Percentiles rank a stretch among this genome's conserved stretches.
phyloP scores from a whole-genome alignment of 176 grass and related monocot genomes.

The Avena sativa region DNA sequence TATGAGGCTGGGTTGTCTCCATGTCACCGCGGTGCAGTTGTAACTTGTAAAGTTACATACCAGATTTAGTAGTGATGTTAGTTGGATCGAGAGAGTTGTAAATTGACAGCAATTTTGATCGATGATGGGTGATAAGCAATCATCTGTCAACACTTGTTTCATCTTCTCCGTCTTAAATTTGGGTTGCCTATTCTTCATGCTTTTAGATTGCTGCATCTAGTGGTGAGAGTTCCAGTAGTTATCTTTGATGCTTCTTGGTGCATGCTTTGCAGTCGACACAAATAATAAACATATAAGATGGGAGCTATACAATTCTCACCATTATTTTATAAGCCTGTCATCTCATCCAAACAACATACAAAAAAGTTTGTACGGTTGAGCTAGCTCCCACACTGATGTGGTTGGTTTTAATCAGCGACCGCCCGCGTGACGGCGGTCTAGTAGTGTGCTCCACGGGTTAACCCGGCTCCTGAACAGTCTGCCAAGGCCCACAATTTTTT shows the following conservation, averaged over 20 bases:
- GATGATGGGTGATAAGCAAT: constrained; percentile 9
- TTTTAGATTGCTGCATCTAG: not conserved
- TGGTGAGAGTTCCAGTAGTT: not conserved
- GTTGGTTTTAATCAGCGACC: too few relatives aligned
- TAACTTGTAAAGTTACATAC: constrained; percentile 52
- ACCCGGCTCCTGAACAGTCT: too few relatives aligned
- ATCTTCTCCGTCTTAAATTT: not conserved
- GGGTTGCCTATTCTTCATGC: not conserved
- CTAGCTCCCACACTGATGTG: too few relatives aligned
- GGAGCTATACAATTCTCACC: too few relatives aligned
- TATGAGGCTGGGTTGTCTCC: constrained; percentile 37
- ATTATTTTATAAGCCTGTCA: too few relatives aligned
- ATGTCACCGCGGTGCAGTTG: constrained; percentile 9
- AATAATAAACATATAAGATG: too few relatives aligned
- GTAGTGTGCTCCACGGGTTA: too few relatives aligned
- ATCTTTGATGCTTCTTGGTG: not conserved
- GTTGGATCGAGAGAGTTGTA: constrained; percentile 52
- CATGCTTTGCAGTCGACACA: too few relatives aligned
- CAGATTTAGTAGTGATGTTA: constrained; percentile 38
- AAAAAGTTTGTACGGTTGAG: too few relatives aligned
- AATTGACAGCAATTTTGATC: constrained; percentile 61
- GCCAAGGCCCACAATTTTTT: too few relatives aligned
- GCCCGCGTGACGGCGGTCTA: too few relatives aligned
- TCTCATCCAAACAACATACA: too few relatives aligned
- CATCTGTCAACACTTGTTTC: not conserved